phyloP scores from a whole-genome alignment of 148 eudicot genomes.

The Salicornia ramosissima region DNA sequence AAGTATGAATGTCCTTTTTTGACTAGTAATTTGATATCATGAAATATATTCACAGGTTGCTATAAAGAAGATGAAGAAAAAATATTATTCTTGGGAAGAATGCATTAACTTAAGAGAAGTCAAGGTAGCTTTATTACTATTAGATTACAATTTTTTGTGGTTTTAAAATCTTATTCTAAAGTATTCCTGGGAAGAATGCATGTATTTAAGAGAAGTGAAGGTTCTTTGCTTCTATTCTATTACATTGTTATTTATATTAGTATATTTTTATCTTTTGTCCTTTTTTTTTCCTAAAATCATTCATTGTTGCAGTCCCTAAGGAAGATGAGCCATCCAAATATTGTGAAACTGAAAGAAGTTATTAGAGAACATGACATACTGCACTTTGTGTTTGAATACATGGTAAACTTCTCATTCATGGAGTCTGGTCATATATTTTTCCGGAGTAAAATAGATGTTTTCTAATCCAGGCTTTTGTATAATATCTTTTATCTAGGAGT shows the following conservation, averaged over 20 bases:
- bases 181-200: too few relatives aligned
- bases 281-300: neutral
- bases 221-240: constrained; percentile 11
- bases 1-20: neutral
- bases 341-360: constrained; percentile 94
- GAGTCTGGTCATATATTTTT: neutral
- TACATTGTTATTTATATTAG: too few relatives aligned
- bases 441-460: neutral
- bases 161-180: too few relatives aligned
- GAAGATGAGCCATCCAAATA: constrained; percentile 89
- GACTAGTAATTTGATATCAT: neutral
- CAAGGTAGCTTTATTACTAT: constrained; percentile 25
- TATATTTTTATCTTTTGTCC: neutral
- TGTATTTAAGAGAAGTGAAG: constrained; percentile 75
- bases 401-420: constrained; percentile 40
- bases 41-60: constrained; percentile 56
- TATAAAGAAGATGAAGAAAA: constrained; percentile 85
- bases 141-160: too few relatives aligned
- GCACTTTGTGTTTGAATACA: constrained; percentile 89
- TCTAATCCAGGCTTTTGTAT: neutral
- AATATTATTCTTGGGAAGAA: constrained; percentile 87
- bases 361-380: constrained; percentile 73
- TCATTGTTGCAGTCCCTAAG: constrained; percentile 59
- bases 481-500: constrained; percentile 40
- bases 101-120: constrained; percentile 77